Evolutionary conservation across 768 basidiomycete species (phyloP).

Genomic region (Lepiota subincarnata): DNA sequence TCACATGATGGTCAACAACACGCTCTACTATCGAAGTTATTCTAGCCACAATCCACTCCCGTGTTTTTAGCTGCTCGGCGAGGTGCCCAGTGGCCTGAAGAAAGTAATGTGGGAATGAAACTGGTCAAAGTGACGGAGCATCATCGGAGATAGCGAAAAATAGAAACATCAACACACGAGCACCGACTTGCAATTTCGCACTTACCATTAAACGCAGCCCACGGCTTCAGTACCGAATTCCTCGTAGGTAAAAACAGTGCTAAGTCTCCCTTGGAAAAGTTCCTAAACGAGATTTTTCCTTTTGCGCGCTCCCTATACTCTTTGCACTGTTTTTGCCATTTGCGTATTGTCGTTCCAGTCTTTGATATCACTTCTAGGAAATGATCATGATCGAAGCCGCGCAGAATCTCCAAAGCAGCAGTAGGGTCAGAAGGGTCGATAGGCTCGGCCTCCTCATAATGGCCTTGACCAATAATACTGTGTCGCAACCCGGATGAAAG

Average conservation of each 20-base stretch:
- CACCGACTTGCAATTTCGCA: not conserved
- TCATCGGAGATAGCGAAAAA: slow-evolving; percentile 26
- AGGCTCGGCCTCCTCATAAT: slow-evolving; percentile 48
- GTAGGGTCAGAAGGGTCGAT: slow-evolving; percentile 74
- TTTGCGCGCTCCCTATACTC: slow-evolving; percentile 93
- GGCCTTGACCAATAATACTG: slow-evolving; percentile 17
- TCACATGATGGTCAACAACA: slow-evolving; percentile 75
- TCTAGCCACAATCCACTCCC: slow-evolving; percentile 94
- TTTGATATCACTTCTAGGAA: slow-evolving; percentile 82
- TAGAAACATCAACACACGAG: not conserved
- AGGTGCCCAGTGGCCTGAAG: slow-evolving; percentile 82
- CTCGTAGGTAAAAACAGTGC: slow-evolving; percentile 94
- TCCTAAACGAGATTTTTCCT: slow-evolving; percentile 94
- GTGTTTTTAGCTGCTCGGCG: slow-evolving; percentile 82
- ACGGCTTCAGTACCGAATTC: slow-evolving; percentile 89
- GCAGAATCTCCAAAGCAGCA: slow-evolving; percentile 64
- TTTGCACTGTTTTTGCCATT: slow-evolving; percentile 98
- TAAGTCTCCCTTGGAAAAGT: slow-evolving; percentile 92
- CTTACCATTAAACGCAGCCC: slow-evolving; percentile 98
- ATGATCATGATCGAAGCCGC: slow-evolving; percentile 77
- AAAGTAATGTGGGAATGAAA: slow-evolving; percentile 98
- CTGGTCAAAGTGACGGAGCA: slow-evolving; percentile 42
- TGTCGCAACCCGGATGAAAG: slow-evolving; percentile 51
- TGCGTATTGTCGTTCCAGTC: slow-evolving; percentile 82
- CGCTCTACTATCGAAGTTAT: slow-evolving; percentile 87